Percentiles rank a stretch among this genome's conserved stretches.
phyloP scores from a whole-genome alignment of 2,329 filamentous ascomycete species.

The Bipolaris sorokiniana region DNA sequence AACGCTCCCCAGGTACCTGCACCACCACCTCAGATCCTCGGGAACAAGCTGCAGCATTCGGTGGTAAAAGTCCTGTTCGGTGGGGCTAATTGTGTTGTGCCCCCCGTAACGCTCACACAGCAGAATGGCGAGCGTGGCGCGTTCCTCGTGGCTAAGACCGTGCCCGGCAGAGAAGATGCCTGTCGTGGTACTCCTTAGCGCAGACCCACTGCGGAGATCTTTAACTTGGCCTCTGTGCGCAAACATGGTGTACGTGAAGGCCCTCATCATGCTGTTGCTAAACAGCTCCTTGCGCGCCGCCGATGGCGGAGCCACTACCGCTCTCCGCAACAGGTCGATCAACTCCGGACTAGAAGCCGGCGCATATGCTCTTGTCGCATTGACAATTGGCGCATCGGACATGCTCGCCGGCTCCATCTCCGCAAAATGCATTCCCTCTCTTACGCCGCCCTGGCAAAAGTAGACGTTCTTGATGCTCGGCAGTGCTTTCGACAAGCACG shows the following conservation, averaged over 20 bases:
- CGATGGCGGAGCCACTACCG: constrained; percentile 36
- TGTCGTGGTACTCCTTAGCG: constrained; percentile 74
- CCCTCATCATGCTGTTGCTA: constrained; percentile 56
- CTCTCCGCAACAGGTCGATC: constrained; percentile 58
- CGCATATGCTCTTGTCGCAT: constrained; percentile 63
- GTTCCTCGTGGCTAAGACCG: constrained; percentile 73
- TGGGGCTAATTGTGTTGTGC: constrained; percentile 59
- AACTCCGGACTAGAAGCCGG: constrained; percentile 57
- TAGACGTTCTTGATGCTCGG: constrained; percentile 72
- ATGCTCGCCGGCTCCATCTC: constrained; percentile 66
- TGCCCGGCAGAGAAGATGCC: constrained; percentile 71
- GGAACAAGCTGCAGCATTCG: constrained; percentile 62
- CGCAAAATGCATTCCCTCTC: constrained; percentile 81
- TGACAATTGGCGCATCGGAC: constrained; percentile 69
- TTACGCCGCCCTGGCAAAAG: constrained; percentile 87
- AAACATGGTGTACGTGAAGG: constrained; percentile 66
- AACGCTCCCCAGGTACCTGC: constrained; percentile 66
- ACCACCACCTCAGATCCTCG: constrained; percentile 67
- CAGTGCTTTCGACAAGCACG: constrained; percentile 71
- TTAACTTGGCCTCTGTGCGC: constrained; percentile 53
- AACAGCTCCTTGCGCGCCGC: constrained; percentile 46
- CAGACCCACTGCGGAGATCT: constrained; percentile 63
- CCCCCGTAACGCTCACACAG: constrained; percentile 77
- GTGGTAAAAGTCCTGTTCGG: constrained; percentile 62
- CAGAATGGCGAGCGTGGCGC: constrained; percentile 73